Base-by-base conservation (phyloP, 768 basidiomycete genomes). In the Tremella fuciformis region DNA sequence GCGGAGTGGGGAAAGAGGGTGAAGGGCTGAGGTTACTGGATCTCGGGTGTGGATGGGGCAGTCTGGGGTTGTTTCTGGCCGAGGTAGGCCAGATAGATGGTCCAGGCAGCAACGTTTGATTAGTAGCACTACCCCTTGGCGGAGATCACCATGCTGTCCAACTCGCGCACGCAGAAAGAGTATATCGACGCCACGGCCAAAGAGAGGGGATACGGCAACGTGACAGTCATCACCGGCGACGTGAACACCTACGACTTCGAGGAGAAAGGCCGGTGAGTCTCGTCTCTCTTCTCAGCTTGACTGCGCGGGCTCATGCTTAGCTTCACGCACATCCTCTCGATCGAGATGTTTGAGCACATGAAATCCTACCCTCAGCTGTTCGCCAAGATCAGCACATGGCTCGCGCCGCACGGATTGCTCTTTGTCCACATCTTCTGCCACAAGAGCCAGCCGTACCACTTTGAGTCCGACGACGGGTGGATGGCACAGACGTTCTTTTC, bases 341-440 rank as follows among this genome's bases (percentile, higher is more conserved):
- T 88, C 51, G 86, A 87, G 76, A 86, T 84, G 69, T 85, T 86
- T 63, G 85, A 87, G 67, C 86, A 87, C 71, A 86, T 87, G 85
- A 86, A 87, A 76, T 86, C 86, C 68, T 87, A 87, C 76, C 78
- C 85, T 55, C 71, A 75, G 8, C 81, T 88, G 8, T 78, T 87
- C 58, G 74, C 78, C 53, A 87, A 87, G 69, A 73, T 87, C 26
- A 81, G 84, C 1, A 82, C 81, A 8, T 88, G 86, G 86, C 80
- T 88, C 13, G 79, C 81, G 25, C 82, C 84, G 3, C 77, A 73
- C 4, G 79, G 84, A 0, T 79, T 86, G 0, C 75, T 87, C 24
- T 88, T 86, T 73, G 80, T 87, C 24, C 86, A 88, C 66, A 83
- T 87, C 24, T 87, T 88, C 77, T 86, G 85, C 64, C 86, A 87